phyloP scores from a whole-genome alignment of 176 grass and related monocot species.

The Phoenix dactylifera region DNA sequence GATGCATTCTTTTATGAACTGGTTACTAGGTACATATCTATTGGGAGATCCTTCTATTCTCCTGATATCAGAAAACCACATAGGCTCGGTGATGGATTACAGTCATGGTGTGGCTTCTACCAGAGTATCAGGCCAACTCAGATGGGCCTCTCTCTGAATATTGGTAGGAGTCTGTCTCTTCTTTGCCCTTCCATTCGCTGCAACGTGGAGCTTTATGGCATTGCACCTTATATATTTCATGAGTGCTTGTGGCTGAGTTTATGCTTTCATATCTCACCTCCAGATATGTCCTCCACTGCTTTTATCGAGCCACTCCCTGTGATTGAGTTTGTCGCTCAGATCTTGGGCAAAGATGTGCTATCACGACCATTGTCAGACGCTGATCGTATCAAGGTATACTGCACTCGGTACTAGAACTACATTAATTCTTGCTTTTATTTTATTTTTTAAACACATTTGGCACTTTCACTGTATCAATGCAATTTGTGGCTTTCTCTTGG shows the following conservation, averaged over 20 bases:
- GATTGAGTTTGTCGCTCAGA: slow-evolving; percentile 83
- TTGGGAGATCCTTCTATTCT: slow-evolving; percentile 92
- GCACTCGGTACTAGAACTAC: too few relatives aligned
- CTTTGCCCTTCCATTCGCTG: not conserved
- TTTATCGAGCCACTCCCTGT: slow-evolving; percentile 88
- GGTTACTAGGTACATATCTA: slow-evolving; percentile 45
- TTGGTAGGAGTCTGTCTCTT: slow-evolving; percentile 29
- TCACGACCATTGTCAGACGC: slow-evolving; percentile 85
- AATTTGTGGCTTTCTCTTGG: too few relatives aligned
- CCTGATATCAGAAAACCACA: slow-evolving; percentile 85
- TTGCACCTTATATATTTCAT: slow-evolving; percentile 27
- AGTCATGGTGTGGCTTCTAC: slow-evolving; percentile 64
- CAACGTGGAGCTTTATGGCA: slow-evolving; percentile 19
- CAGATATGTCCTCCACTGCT: slow-evolving; percentile 88
- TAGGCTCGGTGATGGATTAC: slow-evolving; percentile 30
- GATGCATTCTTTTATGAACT: slow-evolving; percentile 6
- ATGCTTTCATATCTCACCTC: slow-evolving; percentile 1
- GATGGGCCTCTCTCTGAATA: slow-evolving; percentile 48
- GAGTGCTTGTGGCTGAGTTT: slow-evolving; percentile 5
- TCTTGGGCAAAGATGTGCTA: slow-evolving; percentile 79
- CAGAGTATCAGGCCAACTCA: slow-evolving; percentile 68
- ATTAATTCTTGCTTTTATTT: too few relatives aligned
- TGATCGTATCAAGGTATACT: slow-evolving; percentile 70
- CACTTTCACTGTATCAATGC: too few relatives aligned
- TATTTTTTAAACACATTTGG: too few relatives aligned